Evolutionary conservation across 495 filamentous ascomycete species (phyloP), one percentile per base, ranked within the genome.

Genomic region (Aspergillus indologenus): DNA sequence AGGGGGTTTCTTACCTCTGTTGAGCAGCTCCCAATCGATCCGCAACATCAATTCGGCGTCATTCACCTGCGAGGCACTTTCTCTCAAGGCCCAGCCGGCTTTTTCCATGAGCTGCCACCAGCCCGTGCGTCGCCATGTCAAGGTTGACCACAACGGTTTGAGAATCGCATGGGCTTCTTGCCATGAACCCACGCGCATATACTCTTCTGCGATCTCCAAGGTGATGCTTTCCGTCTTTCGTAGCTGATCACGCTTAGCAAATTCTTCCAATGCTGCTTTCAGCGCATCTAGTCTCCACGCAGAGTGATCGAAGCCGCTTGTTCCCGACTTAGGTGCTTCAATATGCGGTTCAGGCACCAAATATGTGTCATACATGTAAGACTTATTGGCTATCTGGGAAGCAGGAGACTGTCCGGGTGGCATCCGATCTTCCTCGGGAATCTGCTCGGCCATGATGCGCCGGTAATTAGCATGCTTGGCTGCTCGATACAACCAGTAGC

Each of bases 21-120:
- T 86, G 59, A 90, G 73, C 31, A 96, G 78, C 67, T 97, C 93
- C 85, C 92, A 93, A 54, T 91, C 87, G n/a, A 93, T 86, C 40
- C 83, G 81, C 24, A 96, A 67, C 11, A 92, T 73, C 15, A 84
- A 81, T 44, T 87, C 85, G 14, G 78, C 78, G 61, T 91, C 84
- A 14, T 85, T 82, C 14, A 79, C 68, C 52, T 81, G 80, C 0
- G 79, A 65, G 4, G 92, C 92, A 60, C 88, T 90, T 57, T 90
- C 79, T 62, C 90, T 82, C 44, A 96, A 76, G 11, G 80, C 78
- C 87, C 88, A 90, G 54, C 85, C 79, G 52, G 94, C 78, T 46
- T 88, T 85, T 68, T 86, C 85, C 55, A 90, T 84, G 11, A 92
- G 78, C 44, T 81, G 71, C 80, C 87, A 88, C 94, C 95, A 98